Evolutionary conservation across 2,329 filamentous ascomycete species (phyloP).

Genomic region (Neospermospora avenae): DNA sequence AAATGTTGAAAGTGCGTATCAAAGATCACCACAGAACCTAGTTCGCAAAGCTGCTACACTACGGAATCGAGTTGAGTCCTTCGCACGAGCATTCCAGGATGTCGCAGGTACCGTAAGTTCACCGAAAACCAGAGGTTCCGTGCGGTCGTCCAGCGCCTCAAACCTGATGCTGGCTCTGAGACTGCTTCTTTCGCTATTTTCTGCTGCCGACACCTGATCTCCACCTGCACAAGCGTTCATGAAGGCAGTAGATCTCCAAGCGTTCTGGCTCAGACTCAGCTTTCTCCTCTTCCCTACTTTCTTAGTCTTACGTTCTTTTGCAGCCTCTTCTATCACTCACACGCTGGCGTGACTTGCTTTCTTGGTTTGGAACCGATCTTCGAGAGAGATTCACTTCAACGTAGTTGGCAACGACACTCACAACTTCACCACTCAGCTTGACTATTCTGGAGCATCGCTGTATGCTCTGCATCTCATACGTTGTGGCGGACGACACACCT

Average conservation of each 20-base stretch:
- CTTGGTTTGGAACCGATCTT: conserved; percentile 22
- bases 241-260: conserved; percentile 16
- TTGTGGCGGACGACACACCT: conserved; percentile 26
- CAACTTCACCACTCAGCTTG: background rate
- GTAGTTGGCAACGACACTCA: background rate
- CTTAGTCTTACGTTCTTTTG: conserved; percentile 17
- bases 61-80: background rate
- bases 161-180: conserved; percentile 11
- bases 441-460: conserved; percentile 18
- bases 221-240: conserved; percentile 15
- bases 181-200: conserved; percentile 2
- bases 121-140: conserved; percentile 2
- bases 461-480: conserved; percentile 24
- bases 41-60: background rate
- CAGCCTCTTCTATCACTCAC: conserved; percentile 19
- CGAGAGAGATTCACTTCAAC: conserved; percentile 12
- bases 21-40: conserved; percentile 15
- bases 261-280: conserved; percentile 20
- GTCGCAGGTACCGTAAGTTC: conserved; percentile 7
- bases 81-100: background rate
- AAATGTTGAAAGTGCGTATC: background rate
- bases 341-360: conserved; percentile 35
- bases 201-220: conserved; percentile 12
- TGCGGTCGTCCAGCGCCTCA: conserved; percentile 6
- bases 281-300: conserved; percentile 20